Evolutionary conservation across 2,329 filamentous ascomycete species (phyloP), one percentile per base, ranked within the genome.

Genomic region (Talaromyces atroroseus): DNA sequence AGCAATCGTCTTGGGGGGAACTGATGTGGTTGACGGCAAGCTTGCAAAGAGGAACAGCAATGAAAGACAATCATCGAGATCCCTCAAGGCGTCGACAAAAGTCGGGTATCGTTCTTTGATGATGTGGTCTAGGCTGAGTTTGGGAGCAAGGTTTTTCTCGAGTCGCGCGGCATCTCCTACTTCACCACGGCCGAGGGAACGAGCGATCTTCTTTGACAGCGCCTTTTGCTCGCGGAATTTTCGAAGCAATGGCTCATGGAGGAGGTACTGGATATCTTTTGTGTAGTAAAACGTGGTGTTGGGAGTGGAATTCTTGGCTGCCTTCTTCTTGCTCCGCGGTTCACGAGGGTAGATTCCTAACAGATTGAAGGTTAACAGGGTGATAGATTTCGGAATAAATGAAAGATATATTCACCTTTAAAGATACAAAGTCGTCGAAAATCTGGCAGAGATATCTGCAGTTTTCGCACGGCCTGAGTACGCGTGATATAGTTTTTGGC

Each of bases 391-490:
- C n/a, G n/a, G 12, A 18, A 44, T 3, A 21, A 23, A 18, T 20
- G 38, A 46, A 2, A 46, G 29, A 52, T n/a, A 7, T 18, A 24
- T 60, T 14, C 68, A 80, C 82, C 94, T 80, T 97, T 97, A 87
- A 96, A 99, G 74, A 99, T 99, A 79, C 94, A 99, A 71, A 99
- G 82, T 78, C 95, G 88, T 77, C 94, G 87, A 78, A 99, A 99
- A 77, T 99, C 94, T 64, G 92, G 91, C 56, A 99, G 84, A 68
- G 89, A 96, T 75, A 99, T 89, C 77, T 99, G 94, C 61, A 99
- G 86, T 79, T 97, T 99, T 75, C 92, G 90, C 67, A 99, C 90
- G 47, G 94, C 94, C 79, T 96, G 91, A 44, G 92, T 96, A 74
- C 94, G 84, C 57, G 94, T 99, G 66, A 99, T 91, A 80, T 92